A percentile compares a stretch with the other conserved stretches of the same genome.
Evolutionary conservation across 2,329 filamentous ascomycete species (phyloP).

Genomic region (Aspergillus fumigatiaffinis): DNA sequence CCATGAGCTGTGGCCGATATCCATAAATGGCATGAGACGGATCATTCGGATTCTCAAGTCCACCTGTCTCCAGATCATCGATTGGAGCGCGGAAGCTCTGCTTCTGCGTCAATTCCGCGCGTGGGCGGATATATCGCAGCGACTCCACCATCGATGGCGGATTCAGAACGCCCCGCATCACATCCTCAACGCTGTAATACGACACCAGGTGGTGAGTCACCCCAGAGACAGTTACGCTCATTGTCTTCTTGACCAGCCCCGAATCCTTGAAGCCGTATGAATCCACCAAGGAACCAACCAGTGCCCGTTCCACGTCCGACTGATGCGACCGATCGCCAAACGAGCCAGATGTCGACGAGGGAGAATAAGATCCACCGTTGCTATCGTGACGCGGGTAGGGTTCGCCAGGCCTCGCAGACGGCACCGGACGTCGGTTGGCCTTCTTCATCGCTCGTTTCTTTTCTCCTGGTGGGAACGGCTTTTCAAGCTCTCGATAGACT

Average conservation of each 20-base stretch:
- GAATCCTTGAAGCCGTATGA: conserved; percentile 81
- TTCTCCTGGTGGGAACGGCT: conserved; percentile 74
- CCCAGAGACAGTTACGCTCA: conserved; percentile 71
- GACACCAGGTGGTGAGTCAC: conserved; percentile 81
- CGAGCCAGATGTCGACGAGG: conserved; percentile 31
- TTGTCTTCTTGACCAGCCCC: conserved; percentile 88
- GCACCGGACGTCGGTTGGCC: conserved; percentile 46
- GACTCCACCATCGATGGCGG: conserved; percentile 55
- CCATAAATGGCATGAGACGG: conserved; percentile 37
- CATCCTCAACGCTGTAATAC: conserved; percentile 81
- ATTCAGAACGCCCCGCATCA: conserved; percentile 57
- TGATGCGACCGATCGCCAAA: conserved; percentile 38
- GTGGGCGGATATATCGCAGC: conserved; percentile 51
- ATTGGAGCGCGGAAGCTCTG: conserved; percentile 66
- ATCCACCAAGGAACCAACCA: conserved; percentile 83
- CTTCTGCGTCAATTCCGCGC: conserved; percentile 55
- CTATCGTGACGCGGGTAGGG: conserved; percentile 47
- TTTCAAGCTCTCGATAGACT: conserved; percentile 76
- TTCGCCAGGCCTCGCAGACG: conserved; percentile 48
- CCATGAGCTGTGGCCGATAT: conserved; percentile 38
- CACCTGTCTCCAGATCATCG: conserved; percentile 54
- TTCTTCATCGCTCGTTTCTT: conserved; percentile 81
- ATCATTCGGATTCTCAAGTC: conserved; percentile 37
- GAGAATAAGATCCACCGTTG: conserved; percentile 37
- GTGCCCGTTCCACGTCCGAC: conserved; percentile 51